phyloP scores from a whole-genome alignment of 306 rosid species.

The Carpinus fangiana region DNA sequence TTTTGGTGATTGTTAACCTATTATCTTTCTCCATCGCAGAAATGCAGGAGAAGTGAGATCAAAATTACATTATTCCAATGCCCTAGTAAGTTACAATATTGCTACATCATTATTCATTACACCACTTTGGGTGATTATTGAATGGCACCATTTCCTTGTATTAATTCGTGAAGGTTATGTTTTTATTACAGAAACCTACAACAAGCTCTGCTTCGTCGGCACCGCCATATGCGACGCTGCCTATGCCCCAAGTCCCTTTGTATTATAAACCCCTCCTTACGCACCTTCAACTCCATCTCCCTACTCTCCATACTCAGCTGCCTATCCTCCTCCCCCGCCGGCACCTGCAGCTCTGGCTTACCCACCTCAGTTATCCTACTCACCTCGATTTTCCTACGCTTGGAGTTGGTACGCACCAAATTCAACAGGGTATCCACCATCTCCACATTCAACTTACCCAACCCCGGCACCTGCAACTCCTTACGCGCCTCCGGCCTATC shows the following conservation, averaged over 20 bases:
- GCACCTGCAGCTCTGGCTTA: background rate
- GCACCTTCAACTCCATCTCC: constrained; percentile 20
- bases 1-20: background rate
- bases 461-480: no score
- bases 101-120: background rate
- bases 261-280: constrained; percentile 19
- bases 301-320: constrained; percentile 29
- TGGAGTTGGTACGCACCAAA: background rate
- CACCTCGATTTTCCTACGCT: constrained; percentile 14
- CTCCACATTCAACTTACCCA: constrained; percentile 23
- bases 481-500: no score
- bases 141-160: background rate
- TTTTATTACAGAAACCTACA: constrained; percentile 36
- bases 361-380: background rate
- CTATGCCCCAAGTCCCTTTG: no score
- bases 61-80: constrained; percentile 36
- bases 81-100: constrained; percentile 38
- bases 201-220: constrained; percentile 52
- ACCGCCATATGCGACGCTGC: constrained; percentile 23
- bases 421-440: background rate
- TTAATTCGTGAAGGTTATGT: background rate
- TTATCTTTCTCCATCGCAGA: constrained; percentile 24
- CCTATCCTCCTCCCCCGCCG: constrained; percentile 16
- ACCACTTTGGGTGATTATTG: background rate
- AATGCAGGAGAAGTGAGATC: constrained; percentile 53